A percentile compares a stretch with the other conserved stretches of the same genome.
phyloP scores from a whole-genome alignment of 495 filamentous ascomycete species.

The Hypoxylon lienhwacheense region DNA sequence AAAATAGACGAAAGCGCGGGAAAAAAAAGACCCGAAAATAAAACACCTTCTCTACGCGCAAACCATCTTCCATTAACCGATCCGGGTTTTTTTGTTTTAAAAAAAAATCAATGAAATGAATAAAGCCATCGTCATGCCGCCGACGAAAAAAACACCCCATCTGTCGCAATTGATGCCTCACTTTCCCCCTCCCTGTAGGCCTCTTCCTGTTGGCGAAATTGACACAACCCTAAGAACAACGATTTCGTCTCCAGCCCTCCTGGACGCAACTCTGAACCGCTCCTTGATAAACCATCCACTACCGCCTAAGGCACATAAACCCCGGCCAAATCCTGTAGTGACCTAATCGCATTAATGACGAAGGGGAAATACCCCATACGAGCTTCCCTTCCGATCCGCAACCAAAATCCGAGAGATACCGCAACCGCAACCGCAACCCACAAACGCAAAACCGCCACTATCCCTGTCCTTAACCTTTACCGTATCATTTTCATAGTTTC shows the following conservation, averaged over 20 bases:
- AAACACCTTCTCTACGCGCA: constrained; percentile 25
- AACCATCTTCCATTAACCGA: constrained; percentile 25
- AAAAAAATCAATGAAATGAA: constrained; percentile 1
- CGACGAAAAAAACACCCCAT: constrained; percentile 12
- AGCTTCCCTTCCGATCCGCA: constrained; percentile 4
- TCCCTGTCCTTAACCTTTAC: constrained; percentile 28
- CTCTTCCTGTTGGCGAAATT: constrained; percentile 6
- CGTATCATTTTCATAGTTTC: constrained; percentile 28
- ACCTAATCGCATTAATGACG: constrained; percentile 13
- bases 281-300: neutral
- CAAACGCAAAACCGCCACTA: constrained; percentile 27
- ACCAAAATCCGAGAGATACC: constrained; percentile 14
- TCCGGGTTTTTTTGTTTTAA: too few relatives aligned
- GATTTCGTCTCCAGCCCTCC: neutral
- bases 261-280: constrained; percentile 5
- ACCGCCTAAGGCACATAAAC: neutral
- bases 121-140: constrained; percentile 24
- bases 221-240: neutral
- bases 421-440: constrained; percentile 29
- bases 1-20: too few relatives aligned
- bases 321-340: constrained; percentile 3
- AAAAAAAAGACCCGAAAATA: constrained; percentile 1
- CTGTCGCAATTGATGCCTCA: constrained; percentile 7
- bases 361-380: constrained; percentile 4
- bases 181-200: neutral